Evolutionary conservation across 164 flowering plant species (phyloP).

Genomic region (Brasenia schreberi): DNA sequence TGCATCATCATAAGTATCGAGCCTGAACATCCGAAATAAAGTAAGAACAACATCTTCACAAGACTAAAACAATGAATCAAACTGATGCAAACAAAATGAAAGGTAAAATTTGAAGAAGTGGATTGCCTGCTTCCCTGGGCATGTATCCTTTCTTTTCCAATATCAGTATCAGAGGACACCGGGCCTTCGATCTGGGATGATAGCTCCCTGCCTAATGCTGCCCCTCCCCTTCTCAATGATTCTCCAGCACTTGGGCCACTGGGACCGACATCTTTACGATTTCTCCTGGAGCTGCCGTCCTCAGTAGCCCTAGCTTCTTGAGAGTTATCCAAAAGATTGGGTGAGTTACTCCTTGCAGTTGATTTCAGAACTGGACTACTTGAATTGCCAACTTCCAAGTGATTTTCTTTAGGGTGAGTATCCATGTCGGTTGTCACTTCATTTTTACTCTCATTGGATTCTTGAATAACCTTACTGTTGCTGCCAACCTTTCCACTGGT

Average conservation of each 20-base stretch:
- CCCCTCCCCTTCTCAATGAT: constrained; percentile 6
- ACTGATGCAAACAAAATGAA: background rate
- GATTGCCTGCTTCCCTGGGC: constrained; percentile 15
- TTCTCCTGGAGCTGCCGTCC: constrained; percentile 6
- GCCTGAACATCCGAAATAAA: constrained; percentile 14
- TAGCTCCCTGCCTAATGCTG: constrained; percentile 10
- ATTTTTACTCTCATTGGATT: constrained; percentile 6
- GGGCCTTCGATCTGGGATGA: constrained; percentile 15
- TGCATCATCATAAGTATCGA: constrained; percentile 11
- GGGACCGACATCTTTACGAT: background rate
- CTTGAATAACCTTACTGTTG: constrained; percentile 10
- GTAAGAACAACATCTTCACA: background rate
- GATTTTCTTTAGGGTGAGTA: constrained; percentile 6
- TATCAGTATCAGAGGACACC: constrained; percentile 5
- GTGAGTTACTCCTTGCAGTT: background rate
- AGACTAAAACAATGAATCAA: background rate
- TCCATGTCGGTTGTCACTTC: constrained; percentile 5
- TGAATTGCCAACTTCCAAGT: constrained; percentile 10
- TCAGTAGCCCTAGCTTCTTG: constrained; percentile 5
- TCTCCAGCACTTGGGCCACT: constrained; percentile 8
- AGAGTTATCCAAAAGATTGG: constrained; percentile 10
- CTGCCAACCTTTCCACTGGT: constrained; percentile 2
- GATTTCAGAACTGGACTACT: constrained; percentile 12
- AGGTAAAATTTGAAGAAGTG: background rate
- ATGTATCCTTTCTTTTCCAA: constrained; percentile 11